Percentiles rank a stretch among this genome's conserved stretches.
Evolutionary conservation across 108 stramenopile species (phyloP).

Genomic region (Cyclotella atomus): DNA sequence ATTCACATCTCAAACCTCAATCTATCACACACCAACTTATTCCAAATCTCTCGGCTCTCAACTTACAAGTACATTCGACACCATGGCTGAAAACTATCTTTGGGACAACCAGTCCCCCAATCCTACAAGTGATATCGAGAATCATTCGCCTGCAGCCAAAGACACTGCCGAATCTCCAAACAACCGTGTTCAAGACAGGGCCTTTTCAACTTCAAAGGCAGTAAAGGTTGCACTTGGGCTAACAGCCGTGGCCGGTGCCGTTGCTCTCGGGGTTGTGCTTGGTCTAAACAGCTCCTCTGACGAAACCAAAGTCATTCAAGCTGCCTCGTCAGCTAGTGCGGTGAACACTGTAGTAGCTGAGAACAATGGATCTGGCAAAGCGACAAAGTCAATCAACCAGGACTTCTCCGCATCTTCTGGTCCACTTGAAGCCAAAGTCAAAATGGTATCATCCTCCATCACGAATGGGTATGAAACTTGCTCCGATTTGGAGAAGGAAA

Average conservation of each 20-base stretch:
- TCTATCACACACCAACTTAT: no score
- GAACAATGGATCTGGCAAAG: neutral
- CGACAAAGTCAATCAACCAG: neutral
- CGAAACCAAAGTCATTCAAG: neutral
- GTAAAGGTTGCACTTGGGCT: neutral
- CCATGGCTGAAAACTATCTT: slow-evolving; percentile 3
- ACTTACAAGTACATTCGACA: neutral
- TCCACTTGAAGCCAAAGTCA: slow-evolving; percentile 22
- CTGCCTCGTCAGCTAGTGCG: neutral
- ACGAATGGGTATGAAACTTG: slow-evolving; percentile 36
- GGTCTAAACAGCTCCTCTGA: neutral
- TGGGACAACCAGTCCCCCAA: slow-evolving; percentile 4
- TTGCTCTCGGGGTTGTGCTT: neutral
- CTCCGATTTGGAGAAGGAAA: slow-evolving; percentile 31
- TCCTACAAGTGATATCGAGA: slow-evolving; percentile 3
- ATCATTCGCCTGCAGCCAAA: neutral
- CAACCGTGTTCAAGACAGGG: no score
- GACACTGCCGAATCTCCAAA: neutral
- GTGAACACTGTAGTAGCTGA: neutral
- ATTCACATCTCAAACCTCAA: no score
- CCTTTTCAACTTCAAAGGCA: neutral
- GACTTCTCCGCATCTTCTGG: slow-evolving; percentile 10
- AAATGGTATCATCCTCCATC: slow-evolving; percentile 10
- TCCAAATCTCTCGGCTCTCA: no score
- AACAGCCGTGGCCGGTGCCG: neutral